Evolutionary conservation across 2,329 filamentous ascomycete species (phyloP).

Genomic region (Arthrobotrys sphaeroides): DNA sequence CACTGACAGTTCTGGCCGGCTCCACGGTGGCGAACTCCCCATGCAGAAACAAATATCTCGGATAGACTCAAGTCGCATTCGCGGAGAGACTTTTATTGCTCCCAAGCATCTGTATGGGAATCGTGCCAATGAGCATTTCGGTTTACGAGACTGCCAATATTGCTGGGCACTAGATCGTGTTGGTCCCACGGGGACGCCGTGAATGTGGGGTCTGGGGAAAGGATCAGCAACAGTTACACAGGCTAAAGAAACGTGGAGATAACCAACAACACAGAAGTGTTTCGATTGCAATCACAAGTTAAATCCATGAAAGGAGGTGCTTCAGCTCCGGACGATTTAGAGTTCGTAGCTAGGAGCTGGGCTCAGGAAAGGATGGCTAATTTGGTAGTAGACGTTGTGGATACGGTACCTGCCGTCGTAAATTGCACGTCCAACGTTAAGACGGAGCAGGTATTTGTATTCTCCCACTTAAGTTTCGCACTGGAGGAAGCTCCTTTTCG

Average conservation of each 20-base stretch:
- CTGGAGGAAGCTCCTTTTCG: background rate
- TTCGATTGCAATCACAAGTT: no score
- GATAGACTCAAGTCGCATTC: background rate
- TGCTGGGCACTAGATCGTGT: constrained; percentile 21
- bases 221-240: constrained; percentile 18
- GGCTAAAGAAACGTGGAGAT: constrained; percentile 12
- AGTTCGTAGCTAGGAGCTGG: background rate
- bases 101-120: background rate
- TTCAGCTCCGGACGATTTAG: no score
- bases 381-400: background rate
- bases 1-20: constrained; percentile 22
- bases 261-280: constrained; percentile 28
- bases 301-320: no score
- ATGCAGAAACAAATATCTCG: background rate
- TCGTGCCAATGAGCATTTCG: constrained; percentile 12
- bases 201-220: constrained; percentile 9
- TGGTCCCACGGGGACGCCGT: background rate
- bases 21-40: constrained; percentile 12
- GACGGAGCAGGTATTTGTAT: no score
- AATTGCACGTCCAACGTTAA: background rate
- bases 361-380: no score
- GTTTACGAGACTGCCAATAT: constrained; percentile 41
- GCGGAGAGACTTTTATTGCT: background rate
- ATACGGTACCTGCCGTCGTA: background rate
- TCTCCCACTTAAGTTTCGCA: background rate